Evolutionary conservation across 2,329 filamentous ascomycete genomes (phyloP).

Genomic region (Monilinia polystroma): DNA sequence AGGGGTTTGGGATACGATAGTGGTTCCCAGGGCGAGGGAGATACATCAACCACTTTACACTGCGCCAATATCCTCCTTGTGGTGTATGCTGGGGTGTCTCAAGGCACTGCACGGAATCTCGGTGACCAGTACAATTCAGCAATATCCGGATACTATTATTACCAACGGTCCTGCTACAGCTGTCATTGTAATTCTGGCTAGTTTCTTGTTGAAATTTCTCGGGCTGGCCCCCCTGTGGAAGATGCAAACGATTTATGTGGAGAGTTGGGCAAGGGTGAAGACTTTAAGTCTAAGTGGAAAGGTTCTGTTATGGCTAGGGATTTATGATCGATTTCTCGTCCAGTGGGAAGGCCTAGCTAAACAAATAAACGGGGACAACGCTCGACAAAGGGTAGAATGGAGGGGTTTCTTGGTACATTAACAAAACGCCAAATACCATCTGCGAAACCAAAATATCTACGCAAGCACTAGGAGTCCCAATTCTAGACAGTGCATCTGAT

Average conservation of each 20-base stretch:
- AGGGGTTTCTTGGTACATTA: constrained; percentile 40
- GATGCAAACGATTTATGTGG: constrained; percentile 79
- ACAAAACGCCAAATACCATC: neutral
- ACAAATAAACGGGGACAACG: constrained; percentile 32
- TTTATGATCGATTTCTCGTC: constrained; percentile 78
- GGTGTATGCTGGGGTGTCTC: constrained; percentile 64
- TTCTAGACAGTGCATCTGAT: neutral
- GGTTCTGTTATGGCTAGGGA: constrained; percentile 60
- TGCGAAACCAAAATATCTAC: neutral
- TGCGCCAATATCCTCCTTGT: constrained; percentile 66
- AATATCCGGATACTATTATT: constrained; percentile 71
- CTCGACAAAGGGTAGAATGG: constrained; percentile 36
- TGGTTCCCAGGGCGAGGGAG: constrained; percentile 71
- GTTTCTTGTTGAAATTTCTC: constrained; percentile 49
- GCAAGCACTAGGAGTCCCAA: too few species aligned
- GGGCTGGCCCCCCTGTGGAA: constrained; percentile 54
- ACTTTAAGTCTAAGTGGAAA: constrained; percentile 82
- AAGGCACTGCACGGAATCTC: constrained; percentile 48
- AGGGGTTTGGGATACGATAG: constrained; percentile 48
- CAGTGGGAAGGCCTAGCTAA: constrained; percentile 63
- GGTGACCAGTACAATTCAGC: constrained; percentile 37
- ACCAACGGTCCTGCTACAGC: constrained; percentile 89
- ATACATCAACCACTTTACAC: constrained; percentile 80
- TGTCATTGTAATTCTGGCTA: constrained; percentile 68
- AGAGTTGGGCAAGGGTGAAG: constrained; percentile 86